phyloP scores from a whole-genome alignment of 2,329 filamentous ascomycete species.

The Pezicula radicicola region DNA sequence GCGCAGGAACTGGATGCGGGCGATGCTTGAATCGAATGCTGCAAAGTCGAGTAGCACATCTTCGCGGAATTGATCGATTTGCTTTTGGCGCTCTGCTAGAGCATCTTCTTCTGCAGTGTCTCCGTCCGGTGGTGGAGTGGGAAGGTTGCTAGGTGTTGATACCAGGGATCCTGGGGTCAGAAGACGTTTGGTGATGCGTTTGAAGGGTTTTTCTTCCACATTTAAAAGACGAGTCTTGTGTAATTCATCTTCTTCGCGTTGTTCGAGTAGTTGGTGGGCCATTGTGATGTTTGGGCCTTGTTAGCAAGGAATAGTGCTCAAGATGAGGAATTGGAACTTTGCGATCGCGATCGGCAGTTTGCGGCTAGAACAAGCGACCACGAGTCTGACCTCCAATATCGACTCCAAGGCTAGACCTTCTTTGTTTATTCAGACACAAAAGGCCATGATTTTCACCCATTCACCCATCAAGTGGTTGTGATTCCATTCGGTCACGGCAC shows the following conservation, averaged over 20 bases:
- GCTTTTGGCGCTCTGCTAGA: slow-evolving; percentile 45
- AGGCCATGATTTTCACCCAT: too few relatives aligned
- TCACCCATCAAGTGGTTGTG: too few relatives aligned
- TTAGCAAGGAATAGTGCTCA: not conserved
- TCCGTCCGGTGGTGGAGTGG: slow-evolving; percentile 65
- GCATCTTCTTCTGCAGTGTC: slow-evolving; percentile 38
- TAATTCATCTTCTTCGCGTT: slow-evolving; percentile 75
- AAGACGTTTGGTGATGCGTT: slow-evolving; percentile 80
- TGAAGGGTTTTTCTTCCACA: slow-evolving; percentile 90
- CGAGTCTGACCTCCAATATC: too few relatives aligned
- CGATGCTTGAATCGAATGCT: slow-evolving; percentile 80
- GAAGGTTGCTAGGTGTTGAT: slow-evolving; percentile 48
- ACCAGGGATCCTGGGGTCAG: slow-evolving; percentile 65
- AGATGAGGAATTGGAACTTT: too few relatives aligned
- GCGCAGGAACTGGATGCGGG: slow-evolving; percentile 82
- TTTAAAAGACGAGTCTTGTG: slow-evolving; percentile 85
- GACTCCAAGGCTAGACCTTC: too few relatives aligned
- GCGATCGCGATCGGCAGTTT: too few relatives aligned
- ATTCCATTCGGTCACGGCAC: too few relatives aligned
- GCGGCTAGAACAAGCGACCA: too few relatives aligned
- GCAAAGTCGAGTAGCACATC: slow-evolving; percentile 87
- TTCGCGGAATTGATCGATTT: slow-evolving; percentile 66
- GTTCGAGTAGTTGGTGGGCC: slow-evolving; percentile 65
- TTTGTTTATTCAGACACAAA: too few relatives aligned
- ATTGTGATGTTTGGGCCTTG: slow-evolving; percentile 31